Base-by-base conservation (phyloP, 2,329 filamentous ascomycete species). In the Pestalotiopsis sp. region DNA sequence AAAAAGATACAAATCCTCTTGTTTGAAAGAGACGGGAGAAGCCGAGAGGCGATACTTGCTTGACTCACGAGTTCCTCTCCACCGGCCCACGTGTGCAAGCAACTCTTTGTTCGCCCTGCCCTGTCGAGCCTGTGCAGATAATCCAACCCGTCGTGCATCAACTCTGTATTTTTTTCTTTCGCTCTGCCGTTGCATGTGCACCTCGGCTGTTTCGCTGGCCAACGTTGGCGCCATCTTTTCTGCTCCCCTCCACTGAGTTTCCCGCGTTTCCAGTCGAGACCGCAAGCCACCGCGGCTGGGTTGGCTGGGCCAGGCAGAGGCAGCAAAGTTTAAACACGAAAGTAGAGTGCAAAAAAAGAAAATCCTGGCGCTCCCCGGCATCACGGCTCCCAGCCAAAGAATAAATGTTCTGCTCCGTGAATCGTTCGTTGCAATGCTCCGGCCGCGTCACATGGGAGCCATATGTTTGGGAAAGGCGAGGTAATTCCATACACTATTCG, bases 131-230 rank as follows among this genome's bases (percentile, higher is more conserved):
- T 52, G 45, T 52, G 20, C 45, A 31, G 45, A 52, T n/a, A 52
- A n/a, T n/a, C 20, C 45, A n/a, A n/a, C 17, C 45, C 45, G 45
- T n/a, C 20, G 45, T 52, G 45, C 45, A n/a, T 52, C 17, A 52
- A 52, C 45, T 52, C 11, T n/a, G 7, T n/a, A n/a, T 52, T 52
- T 52, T n/a, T 9, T n/a, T 52, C 6, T n/a, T 6, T 52, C 45
- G n/a, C 31, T 62, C 59, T 62, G 27, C 59, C 59, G 59, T 39
- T 62, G 57, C 57, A 59, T 59, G 31, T 20, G 36, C 59, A 36
- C 59, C 17, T 62, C 9, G 14, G 27, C 27, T 36, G 57, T 59
- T 27, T 36, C 57, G 57, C 25, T 59, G 23, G 59, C 27, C 27
- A 62, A 62, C 59, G 25, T 25, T 62, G 59, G 36, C 59, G 59